phyloP scores from a whole-genome alignment of 352 stramenopile genomes.

The Phytophthora ohioensis region DNA sequence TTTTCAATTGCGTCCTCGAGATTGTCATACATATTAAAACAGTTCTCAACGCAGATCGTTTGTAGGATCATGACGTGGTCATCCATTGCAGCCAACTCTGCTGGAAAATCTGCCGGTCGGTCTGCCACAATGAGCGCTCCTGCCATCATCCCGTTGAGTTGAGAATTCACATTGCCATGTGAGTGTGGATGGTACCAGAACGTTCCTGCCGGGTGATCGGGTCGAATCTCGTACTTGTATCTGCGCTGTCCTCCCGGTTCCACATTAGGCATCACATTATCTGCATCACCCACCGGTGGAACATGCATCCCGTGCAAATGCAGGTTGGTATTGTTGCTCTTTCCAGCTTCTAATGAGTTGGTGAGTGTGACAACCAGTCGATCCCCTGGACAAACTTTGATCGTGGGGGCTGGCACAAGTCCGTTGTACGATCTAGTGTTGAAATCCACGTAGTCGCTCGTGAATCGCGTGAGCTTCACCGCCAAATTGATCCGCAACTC shows the following conservation, averaged over 20 bases:
- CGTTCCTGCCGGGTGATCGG: constrained; percentile 73
- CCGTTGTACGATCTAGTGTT: constrained; percentile 82
- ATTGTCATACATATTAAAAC: constrained; percentile 65
- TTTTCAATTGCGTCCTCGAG: constrained; percentile 70
- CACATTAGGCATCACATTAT: constrained; percentile 75
- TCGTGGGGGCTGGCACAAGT: constrained; percentile 67
- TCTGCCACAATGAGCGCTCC: constrained; percentile 72
- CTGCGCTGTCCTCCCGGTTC: constrained; percentile 47
- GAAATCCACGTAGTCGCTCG: constrained; percentile 77
- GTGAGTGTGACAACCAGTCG: constrained; percentile 61
- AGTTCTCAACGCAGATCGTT: constrained; percentile 74
- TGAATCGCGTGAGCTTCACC: constrained; percentile 66
- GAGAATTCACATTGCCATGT: constrained; percentile 79
- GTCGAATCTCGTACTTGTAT: constrained; percentile 77
- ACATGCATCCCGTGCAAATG: constrained; percentile 83
- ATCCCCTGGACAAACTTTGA: constrained; percentile 80
- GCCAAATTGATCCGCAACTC: constrained; percentile 67
- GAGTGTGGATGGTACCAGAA: constrained; percentile 88
- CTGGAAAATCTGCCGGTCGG: constrained; percentile 60
- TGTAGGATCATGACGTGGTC: constrained; percentile 77
- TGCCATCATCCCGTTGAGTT: constrained; percentile 81
- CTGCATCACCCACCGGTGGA: constrained; percentile 52
- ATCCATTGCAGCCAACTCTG: constrained; percentile 62
- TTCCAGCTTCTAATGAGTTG: constrained; percentile 60
- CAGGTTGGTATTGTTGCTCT: constrained; percentile 72